Evolutionary conservation across 306 rosid species (phyloP).

Genomic region (Lupinus albus): DNA sequence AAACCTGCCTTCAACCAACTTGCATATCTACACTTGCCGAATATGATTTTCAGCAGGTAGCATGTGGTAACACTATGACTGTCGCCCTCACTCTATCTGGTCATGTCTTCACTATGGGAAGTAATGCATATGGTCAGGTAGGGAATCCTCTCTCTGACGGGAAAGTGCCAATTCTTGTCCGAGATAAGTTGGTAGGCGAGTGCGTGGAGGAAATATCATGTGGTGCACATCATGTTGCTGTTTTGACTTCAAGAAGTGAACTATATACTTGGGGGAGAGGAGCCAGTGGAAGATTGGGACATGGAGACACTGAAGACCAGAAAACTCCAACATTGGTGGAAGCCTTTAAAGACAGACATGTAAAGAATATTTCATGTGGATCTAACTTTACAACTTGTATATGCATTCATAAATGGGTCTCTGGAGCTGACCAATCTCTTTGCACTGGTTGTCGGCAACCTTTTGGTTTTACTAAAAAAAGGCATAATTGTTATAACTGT

Average conservation of each 20-base stretch:
- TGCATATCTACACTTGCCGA: slow-evolving; percentile 84
- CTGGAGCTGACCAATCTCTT: slow-evolving; percentile 90
- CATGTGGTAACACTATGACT: slow-evolving; percentile 84
- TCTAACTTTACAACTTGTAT: slow-evolving; percentile 78
- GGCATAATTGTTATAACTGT: slow-evolving; percentile 93
- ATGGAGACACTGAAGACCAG: slow-evolving; percentile 72
- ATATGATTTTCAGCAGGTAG: slow-evolving; percentile 79
- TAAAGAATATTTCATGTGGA: slow-evolving; percentile 82
- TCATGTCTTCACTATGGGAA: slow-evolving; percentile 91
- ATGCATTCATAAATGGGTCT: slow-evolving; percentile 92
- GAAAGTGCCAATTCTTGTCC: slow-evolving; percentile 70
- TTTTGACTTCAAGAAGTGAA: slow-evolving; percentile 88
- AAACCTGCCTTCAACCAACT: slow-evolving; percentile 78
- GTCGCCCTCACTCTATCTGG: slow-evolving; percentile 89
- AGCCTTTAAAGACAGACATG: slow-evolving; percentile 81
- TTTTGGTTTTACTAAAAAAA: slow-evolving; percentile 91
- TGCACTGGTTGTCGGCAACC: slow-evolving; percentile 93
- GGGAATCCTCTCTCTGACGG: slow-evolving; percentile 87
- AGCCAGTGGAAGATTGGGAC: slow-evolving; percentile 93
- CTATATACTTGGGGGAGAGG: slow-evolving; percentile 97
- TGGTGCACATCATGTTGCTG: slow-evolving; percentile 80
- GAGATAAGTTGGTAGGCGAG: slow-evolving; percentile 84
- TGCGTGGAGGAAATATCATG: slow-evolving; percentile 89
- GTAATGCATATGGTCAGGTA: slow-evolving; percentile 73
- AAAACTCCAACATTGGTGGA: slow-evolving; percentile 81